Evolutionary conservation across 1,284 basidiomycete genomes (phyloP), one percentile per base, ranked within the genome.

Genomic region (Schizophyllum commune): DNA sequence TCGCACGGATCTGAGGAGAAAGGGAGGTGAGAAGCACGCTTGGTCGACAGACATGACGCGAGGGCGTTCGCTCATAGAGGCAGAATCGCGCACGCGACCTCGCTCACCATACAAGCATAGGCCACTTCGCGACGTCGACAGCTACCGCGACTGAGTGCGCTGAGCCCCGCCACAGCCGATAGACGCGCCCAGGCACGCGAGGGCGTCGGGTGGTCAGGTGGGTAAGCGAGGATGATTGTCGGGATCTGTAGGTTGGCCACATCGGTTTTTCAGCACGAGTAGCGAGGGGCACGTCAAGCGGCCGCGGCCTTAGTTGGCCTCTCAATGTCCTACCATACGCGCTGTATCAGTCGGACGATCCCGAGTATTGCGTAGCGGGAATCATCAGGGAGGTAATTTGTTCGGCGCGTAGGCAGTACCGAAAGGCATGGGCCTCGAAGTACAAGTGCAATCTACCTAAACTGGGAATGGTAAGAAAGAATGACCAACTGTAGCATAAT

Each of bases 341-440:
- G 27, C 39, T 53, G 59, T 58, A 58, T 62, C 60, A 80, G 74
- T 27, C 27, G 27, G 27, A 27, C 27, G 27, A 27, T 27, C 27
- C 27, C 27, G 27, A 27, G 5, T 2, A 27, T 2, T 27, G 2
- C 27, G 27, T 27, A 5, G 27, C 27, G 27, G 27, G 27, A 27
- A 5, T 5, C 5, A 27, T 27, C 27, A 27, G 27, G 27, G 27
- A 27, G 5, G 27, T 27, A 5, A 27, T 27, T 27, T 27, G 5
- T 27, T 27, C 27, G 27, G 27, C 5, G 27, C 27, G 27, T 27
- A 27, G 27, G 27, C 27, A 27, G 27, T 27, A 27, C 27, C 27
- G 27, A 27, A 27, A 27, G 27, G 27, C 27, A 27, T 27, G 27
- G 27, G 5, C 27, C 3, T 27, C 27, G 27, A 27, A 27, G 27